phyloP scores from a whole-genome alignment of 1,139 yeast species.

The Saccharomyces hybrid region DNA sequence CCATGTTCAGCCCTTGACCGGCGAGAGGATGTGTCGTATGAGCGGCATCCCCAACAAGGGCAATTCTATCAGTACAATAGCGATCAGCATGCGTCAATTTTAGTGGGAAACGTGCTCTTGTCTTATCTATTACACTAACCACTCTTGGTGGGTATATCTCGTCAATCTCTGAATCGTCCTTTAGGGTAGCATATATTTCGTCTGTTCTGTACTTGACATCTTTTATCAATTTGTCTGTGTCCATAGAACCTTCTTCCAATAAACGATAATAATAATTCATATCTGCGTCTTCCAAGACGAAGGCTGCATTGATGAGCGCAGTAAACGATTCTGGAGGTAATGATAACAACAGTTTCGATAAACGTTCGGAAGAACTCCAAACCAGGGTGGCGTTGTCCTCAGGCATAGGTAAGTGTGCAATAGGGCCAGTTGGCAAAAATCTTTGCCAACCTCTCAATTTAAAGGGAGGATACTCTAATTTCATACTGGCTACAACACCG shows the following conservation, averaged over 20 bases:
- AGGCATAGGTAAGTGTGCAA: conserved; percentile 85
- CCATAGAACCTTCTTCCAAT: conserved; percentile 36
- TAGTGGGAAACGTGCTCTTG: conserved; percentile 86
- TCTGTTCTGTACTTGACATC: conserved; percentile 71
- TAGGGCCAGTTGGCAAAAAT: conserved; percentile 85
- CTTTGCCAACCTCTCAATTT: conserved; percentile 85
- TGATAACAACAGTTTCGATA: conserved; percentile 55
- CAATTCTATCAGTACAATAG: conserved; percentile 76
- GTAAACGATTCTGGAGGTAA: conserved; percentile 58
- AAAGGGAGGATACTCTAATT: conserved; percentile 63
- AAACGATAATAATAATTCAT: conserved; percentile 63
- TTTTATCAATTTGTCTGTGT: conserved; percentile 45
- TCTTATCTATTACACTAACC: conserved; percentile 47
- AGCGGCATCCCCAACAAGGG: conserved; percentile 95
- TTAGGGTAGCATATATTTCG: conserved; percentile 36
- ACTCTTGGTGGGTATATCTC: conserved; percentile 64
- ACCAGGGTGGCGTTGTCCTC: conserved; percentile 82
- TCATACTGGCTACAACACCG: conserved; percentile 87
- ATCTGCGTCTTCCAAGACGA: conserved; percentile 70
- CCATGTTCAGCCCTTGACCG: conserved; percentile 98
- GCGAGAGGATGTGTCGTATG: conserved; percentile 97
- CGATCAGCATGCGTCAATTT: conserved; percentile 86
- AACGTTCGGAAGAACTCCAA: conserved; percentile 82
- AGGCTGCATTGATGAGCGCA: conserved; percentile 75
- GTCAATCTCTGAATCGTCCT: conserved; percentile 40